Conservation (phyloP, 2,329 filamentous ascomycete species). For the Sordariomycetes sp. region DNA sequence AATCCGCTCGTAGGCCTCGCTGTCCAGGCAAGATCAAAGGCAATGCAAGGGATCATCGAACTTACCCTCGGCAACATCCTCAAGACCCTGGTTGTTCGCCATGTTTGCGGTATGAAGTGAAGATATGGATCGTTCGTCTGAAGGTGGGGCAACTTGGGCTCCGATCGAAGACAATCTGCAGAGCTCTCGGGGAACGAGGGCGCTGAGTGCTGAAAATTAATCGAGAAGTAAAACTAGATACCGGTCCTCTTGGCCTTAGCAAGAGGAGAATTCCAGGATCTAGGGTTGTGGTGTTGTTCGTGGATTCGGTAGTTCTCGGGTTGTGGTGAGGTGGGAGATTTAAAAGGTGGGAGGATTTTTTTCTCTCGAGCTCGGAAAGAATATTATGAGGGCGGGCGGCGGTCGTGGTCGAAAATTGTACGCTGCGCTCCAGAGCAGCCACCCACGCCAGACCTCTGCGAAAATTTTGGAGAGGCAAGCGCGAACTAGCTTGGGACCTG, state of each 20-base stretch:
- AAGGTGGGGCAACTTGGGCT: conserved; percentile 17
- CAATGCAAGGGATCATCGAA: conserved; percentile 13
- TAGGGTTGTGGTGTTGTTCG: conserved; percentile 4
- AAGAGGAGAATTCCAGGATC: conserved; percentile 5
- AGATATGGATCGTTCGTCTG: conserved; percentile 39
- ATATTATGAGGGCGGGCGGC: not conserved
- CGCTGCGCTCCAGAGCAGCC: not conserved
- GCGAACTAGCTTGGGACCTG: not conserved
- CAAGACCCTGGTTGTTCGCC: conserved; percentile 96
- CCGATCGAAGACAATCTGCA: conserved; percentile 2
- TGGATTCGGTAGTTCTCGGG: conserved; percentile 1
- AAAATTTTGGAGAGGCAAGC: conserved; percentile 1
- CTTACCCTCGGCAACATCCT: conserved; percentile 93
- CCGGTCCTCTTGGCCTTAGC: conserved; percentile 6
- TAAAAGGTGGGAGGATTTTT: not conserved
- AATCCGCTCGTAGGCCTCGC: not conserved
- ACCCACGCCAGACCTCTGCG: not conserved
- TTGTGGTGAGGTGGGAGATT: conserved; percentile 4
- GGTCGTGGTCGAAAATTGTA: not conserved
- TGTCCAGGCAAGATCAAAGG: not conserved
- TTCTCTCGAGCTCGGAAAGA: conserved; percentile 1
- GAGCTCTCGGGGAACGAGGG: conserved; percentile 1
- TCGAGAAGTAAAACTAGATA: conserved; percentile 6
- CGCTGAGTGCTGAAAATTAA: conserved; percentile 2
- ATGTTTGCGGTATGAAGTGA: conserved; percentile 62